Evolutionary conservation across 1,284 basidiomycete genomes (phyloP).

Genomic region (Ustilago shanxiensis): DNA sequence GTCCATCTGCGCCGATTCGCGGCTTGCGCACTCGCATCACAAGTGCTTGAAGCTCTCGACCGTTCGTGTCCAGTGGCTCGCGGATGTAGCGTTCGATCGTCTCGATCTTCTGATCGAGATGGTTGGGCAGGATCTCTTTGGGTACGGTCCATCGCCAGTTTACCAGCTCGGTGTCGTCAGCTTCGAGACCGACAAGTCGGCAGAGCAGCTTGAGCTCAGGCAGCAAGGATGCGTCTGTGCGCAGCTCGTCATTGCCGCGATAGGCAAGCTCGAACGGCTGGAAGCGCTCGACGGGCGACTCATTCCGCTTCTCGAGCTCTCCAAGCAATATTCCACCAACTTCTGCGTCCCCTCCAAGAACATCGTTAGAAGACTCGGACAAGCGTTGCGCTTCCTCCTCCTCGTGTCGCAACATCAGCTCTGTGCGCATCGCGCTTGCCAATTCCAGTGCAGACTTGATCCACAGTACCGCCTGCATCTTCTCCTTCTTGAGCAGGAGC

Average conservation of each 20-base stretch:
- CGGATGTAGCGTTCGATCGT: constrained; percentile 65
- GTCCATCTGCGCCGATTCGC: constrained; percentile 16
- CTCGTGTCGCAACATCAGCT: constrained; percentile 45
- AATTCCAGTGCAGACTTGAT: constrained; percentile 65
- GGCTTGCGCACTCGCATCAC: constrained; percentile 56
- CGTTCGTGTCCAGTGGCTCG: constrained; percentile 53
- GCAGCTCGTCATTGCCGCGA: constrained; percentile 54
- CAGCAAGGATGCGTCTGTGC: constrained; percentile 50
- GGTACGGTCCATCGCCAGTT: constrained; percentile 65
- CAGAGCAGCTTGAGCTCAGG: constrained; percentile 66
- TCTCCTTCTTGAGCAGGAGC: constrained; percentile 62
- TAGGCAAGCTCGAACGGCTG: constrained; percentile 42
- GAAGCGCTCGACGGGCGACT: constrained; percentile 39
- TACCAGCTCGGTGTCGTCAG: constrained; percentile 46
- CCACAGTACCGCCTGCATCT: constrained; percentile 65
- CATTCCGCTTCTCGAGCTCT: constrained; percentile 37
- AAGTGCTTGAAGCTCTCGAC: constrained; percentile 42
- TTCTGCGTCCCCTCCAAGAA: constrained; percentile 5
- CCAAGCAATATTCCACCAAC: constrained; percentile 23
- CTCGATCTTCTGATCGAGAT: constrained; percentile 59
- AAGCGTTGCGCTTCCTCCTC: constrained; percentile 29
- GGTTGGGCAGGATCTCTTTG: constrained; percentile 38
- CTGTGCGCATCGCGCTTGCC: constrained; percentile 57
- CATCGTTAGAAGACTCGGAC: constrained; percentile 2
- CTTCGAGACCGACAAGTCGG: constrained; percentile 60